Percentiles rank a stretch among this genome's conserved stretches.
phyloP scores from a whole-genome alignment of 352 stramenopile species.

The Phytophthora constricta region DNA sequence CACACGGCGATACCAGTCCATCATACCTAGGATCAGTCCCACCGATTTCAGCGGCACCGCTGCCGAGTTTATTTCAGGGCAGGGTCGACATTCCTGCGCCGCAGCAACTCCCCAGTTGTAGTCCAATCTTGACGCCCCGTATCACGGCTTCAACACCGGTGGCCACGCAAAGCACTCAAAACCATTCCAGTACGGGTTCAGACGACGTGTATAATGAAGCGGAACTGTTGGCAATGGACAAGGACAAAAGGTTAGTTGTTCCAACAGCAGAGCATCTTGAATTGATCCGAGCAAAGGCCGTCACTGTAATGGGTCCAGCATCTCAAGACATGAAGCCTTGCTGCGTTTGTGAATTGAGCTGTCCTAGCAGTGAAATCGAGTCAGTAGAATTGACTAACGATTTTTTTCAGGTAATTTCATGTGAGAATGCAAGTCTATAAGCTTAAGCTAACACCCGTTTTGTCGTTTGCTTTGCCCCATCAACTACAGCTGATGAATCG shows the following conservation, averaged over 20 bases:
- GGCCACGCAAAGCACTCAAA: too few relatives aligned
- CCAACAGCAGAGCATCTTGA: not conserved
- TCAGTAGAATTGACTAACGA: not conserved
- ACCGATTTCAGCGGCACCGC: too few relatives aligned
- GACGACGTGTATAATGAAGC: not conserved
- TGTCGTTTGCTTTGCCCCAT: not conserved
- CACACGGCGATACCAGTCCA: too few relatives aligned
- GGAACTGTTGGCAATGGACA: not conserved
- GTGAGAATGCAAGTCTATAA: too few relatives aligned
- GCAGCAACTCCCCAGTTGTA: too few relatives aligned
- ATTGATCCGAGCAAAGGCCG: not conserved
- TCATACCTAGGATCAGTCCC: too few relatives aligned
- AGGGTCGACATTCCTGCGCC: too few relatives aligned
- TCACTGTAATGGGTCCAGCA: not conserved
- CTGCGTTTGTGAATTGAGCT: slow-evolving; percentile 2
- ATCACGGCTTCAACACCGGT: too few relatives aligned
- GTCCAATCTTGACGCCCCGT: too few relatives aligned
- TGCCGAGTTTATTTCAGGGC: too few relatives aligned
- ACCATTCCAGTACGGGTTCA: not conserved
- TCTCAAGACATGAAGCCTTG: not conserved
- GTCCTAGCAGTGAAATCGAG: not conserved
- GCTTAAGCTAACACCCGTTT: not conserved
- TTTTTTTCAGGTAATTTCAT: not conserved
- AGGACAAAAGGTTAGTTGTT: not conserved
- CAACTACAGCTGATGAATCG: not conserved